These are phyloP conservation scores for Chaetomium tenue DNA, from an alignment of 495 filamentous ascomycete species.

Conservation along the genomic window DNA sequence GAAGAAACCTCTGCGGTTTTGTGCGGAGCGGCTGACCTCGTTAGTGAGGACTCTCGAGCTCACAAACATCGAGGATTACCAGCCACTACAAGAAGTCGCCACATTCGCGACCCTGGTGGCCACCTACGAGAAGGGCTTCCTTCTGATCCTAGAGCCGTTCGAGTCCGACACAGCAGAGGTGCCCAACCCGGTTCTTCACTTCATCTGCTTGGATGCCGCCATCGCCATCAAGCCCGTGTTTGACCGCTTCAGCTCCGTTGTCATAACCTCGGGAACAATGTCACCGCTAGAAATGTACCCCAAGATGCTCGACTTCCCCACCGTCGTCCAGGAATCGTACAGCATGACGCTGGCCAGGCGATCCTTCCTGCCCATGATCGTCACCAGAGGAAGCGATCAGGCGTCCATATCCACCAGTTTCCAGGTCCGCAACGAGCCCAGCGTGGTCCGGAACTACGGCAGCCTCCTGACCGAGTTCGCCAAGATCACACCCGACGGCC, in stretches of 20 bases:
- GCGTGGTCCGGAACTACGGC: conserved; percentile 93
- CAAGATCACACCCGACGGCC: conserved; percentile 90
- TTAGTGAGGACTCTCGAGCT: conserved; percentile 94
- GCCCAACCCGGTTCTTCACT: conserved; percentile 92
- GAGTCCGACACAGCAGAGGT: conserved; percentile 95
- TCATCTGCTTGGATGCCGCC: conserved; percentile 94
- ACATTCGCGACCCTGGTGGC: conserved; percentile 97
- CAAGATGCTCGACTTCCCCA: conserved; percentile 91
- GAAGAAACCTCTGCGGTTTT: conserved; percentile 92
- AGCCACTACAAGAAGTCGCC: conserved; percentile 94
- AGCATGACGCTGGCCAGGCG: conserved; percentile 93
- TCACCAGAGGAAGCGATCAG: conserved; percentile 93
- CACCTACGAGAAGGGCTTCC: conserved; percentile 96
- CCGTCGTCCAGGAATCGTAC: conserved; percentile 95
- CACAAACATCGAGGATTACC: conserved; percentile 96
- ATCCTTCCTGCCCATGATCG: conserved; percentile 96
- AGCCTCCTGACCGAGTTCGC: conserved; percentile 89
- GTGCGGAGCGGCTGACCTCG: conserved; percentile 90
- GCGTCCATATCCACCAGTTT: conserved; percentile 86
- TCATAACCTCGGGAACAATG: conserved; percentile 97
- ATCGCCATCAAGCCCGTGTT: conserved; percentile 99
- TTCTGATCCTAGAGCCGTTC: conserved; percentile 92
- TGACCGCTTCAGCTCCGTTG: conserved; percentile 94
- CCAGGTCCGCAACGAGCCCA: conserved; percentile 89
- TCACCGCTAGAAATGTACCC: conserved; percentile 99